phyloP scores from a whole-genome alignment of 345 rosid genomes.

The Eucalyptus viminalis region DNA sequence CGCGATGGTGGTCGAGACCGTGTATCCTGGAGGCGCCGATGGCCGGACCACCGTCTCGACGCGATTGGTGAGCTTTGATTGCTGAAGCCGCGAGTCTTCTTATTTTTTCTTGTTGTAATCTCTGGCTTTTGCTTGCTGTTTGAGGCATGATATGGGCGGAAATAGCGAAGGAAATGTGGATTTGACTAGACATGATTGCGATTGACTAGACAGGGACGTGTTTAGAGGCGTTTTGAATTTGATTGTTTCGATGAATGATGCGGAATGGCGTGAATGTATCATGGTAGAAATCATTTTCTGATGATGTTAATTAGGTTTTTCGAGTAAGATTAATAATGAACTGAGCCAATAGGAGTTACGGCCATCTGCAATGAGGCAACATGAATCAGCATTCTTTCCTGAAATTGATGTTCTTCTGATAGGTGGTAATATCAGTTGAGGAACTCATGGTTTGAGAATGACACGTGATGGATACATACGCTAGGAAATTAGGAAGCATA shows the following conservation, averaged over 20 bases:
- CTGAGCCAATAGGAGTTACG: not conserved
- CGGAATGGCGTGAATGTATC: not conserved
- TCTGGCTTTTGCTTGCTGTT: not conserved
- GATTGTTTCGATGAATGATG: not conserved
- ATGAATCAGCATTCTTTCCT: not conserved
- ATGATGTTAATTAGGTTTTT: not conserved
- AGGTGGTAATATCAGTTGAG: not conserved
- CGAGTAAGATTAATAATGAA: not conserved
- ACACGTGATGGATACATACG: not conserved
- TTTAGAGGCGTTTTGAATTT: not conserved
- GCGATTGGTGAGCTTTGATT: slow-evolving; percentile 43
- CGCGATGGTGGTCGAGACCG: slow-evolving; percentile 85
- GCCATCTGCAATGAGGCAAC: not conserved
- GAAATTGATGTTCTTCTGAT: not conserved
- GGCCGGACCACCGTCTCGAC: slow-evolving; percentile 60
- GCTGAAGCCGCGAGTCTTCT: not conserved
- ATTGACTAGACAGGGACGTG: not conserved
- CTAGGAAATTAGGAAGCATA: not conserved
- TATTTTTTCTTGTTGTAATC: not conserved
- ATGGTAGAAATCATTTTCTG: not conserved
- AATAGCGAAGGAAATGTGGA: not conserved
- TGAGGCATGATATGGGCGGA: not conserved
- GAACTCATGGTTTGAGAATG: not conserved
- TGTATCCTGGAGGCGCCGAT: slow-evolving; percentile 47
- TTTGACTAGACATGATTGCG: not conserved